Percentiles rank a stretch among this genome's conserved stretches.
phyloP scores from a whole-genome alignment of 495 filamentous ascomycete species.

The Lichina pygmaea region DNA sequence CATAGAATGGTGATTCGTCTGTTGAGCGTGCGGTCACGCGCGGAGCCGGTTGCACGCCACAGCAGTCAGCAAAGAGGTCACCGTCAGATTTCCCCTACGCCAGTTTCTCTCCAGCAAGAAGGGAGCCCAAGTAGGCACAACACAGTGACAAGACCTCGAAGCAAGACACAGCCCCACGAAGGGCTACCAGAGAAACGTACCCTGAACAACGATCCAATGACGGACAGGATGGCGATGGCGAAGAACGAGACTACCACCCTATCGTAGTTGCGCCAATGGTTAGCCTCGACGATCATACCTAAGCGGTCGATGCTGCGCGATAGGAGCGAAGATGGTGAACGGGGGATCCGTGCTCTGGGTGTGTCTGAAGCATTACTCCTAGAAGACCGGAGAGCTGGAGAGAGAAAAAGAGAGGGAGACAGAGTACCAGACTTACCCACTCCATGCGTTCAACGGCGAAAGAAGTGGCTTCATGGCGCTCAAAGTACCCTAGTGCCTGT shows the following conservation, averaged over 20 bases:
- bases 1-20: constrained; percentile 52
- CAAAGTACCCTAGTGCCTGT: neutral
- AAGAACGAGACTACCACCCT: constrained; percentile 75
- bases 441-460: constrained; percentile 75
- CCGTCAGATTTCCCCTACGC: neutral
- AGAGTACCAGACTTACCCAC: constrained; percentile 31
- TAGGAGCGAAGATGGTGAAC: too few relatives aligned
- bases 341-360: neutral
- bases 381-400: neutral
- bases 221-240: constrained; percentile 65
- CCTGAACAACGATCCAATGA: constrained; percentile 56
- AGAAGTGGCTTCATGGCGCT: constrained; percentile 76
- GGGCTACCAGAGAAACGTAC: constrained; percentile 14
- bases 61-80: neutral
- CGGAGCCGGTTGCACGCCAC: neutral
- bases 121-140: neutral
- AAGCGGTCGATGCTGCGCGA: too few relatives aligned
- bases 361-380: neutral
- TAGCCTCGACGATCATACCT: too few relatives aligned
- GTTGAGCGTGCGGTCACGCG: neutral
- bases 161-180: neutral
- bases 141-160: neutral
- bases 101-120: neutral
- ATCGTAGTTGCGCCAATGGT: neutral
- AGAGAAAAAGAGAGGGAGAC: neutral